Base-by-base conservation (phyloP, 768 basidiomycete species). In the Kwoniella heveanensis region DNA sequence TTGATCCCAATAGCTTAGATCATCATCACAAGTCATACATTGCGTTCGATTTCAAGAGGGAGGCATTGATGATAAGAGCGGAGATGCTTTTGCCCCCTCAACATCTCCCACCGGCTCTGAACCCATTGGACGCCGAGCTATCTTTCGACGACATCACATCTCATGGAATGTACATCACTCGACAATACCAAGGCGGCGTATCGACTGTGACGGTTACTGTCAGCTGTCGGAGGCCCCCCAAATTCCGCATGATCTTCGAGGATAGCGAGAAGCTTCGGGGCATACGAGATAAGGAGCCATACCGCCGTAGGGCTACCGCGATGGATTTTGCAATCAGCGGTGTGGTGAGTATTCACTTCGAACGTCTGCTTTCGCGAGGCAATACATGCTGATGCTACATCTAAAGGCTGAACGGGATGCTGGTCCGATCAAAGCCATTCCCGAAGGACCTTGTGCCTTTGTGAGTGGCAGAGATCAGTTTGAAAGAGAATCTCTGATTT, bases 71-170 rank as follows among this genome's bases (percentile, higher is more conserved):
- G 44, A 68, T 76, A 39, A 68, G 64, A 55, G 63, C 69, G 9
- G 59, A 59, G 24, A 55, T 71, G 47, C 24, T 57, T 25, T 39
- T 73, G 1, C 52, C 54, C 2, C 22, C n/a, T 27, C 10, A 57
- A 15, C 21, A 47, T 5, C 54, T 76, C 5, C 74, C 74, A 0
- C 65, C 68, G 0, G 74, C 72, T 10, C 64, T 76, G 10, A 51
- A 57, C 21, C 74, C 74, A 2, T 29, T 76, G 10, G 70, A 76
- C 48, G 74, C 74, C 12, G 74, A 76, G 47, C 57, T 76, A 0
- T 66, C 70, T 21, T 76, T 76, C 47, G 74, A 76, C 47, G 74
- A 76, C 52, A 71, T 76, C 53, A 64, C 74, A 2, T 66, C 68
- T 5, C 69, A 76, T 21, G 74, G 74, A 22, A 71, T 76, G 54